Conservation (phyloP, 176 grass and related monocot genomes). For the Oryza glumipatula region DNA sequence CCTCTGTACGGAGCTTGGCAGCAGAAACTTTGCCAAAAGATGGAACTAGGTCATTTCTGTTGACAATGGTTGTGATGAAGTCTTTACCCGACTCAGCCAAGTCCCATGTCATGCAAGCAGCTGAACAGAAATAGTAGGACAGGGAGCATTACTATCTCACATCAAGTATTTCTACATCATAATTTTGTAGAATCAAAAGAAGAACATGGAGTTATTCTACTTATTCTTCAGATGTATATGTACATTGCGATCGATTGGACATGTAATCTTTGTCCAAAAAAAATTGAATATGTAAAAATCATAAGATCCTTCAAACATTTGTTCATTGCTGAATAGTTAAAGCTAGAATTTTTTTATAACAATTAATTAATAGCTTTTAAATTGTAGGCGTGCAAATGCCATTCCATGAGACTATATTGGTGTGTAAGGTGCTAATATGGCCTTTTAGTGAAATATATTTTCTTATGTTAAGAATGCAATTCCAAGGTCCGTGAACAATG, state of each 20-base stretch:
- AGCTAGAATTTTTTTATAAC: neutral
- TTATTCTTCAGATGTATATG: neutral
- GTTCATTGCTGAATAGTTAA: slow-evolving; percentile 5
- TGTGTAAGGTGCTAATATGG: slow-evolving; percentile 1
- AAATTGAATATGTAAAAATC: neutral
- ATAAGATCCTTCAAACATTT: neutral
- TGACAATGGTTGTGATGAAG: slow-evolving; percentile 78
- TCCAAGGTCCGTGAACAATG: slow-evolving; percentile 9
- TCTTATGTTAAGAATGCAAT: neutral
- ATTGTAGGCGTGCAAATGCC: slow-evolving; percentile 1
- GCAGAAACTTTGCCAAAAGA: slow-evolving; percentile 62
- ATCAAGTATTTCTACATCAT: slow-evolving; percentile 9
- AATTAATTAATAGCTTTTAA: slow-evolving; percentile 25
- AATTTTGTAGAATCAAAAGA: slow-evolving; percentile 30
- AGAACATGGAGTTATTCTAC: neutral
- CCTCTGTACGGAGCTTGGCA: slow-evolving; percentile 66
- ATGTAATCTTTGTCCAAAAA: too few species aligned
- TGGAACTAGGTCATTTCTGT: slow-evolving; percentile 80
- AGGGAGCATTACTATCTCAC: slow-evolving; percentile 35
- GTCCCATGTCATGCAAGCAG: slow-evolving; percentile 94
- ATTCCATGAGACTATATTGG: slow-evolving; percentile 4
- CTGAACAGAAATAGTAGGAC: slow-evolving; percentile 40
- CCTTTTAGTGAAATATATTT: slow-evolving; percentile 18
- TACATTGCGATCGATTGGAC: neutral
- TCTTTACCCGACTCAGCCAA: slow-evolving; percentile 81